Evolutionary conservation across 495 filamentous ascomycete genomes (phyloP), one percentile per base, ranked within the genome.

Genomic region (Entonaema liquescens): DNA sequence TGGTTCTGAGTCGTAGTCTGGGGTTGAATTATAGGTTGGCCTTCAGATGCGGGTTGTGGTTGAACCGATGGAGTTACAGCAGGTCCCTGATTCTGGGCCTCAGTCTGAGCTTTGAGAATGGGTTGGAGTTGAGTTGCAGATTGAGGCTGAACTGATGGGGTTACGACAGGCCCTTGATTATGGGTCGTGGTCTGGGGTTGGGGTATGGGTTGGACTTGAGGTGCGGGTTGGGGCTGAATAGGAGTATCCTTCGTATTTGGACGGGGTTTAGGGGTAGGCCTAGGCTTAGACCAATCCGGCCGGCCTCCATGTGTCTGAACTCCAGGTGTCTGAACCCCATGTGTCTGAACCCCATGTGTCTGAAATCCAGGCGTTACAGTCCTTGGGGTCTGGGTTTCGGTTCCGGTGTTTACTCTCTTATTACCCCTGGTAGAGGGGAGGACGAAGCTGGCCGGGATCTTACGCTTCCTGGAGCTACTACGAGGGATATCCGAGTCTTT

Each of bases 381-480:
- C 42, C 12, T 23, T 21, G 42, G 17, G 8, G 17, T 47, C 17
- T 19, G 8, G 7, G 23, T 2, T 3, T 21, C 5, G 9, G 49
- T 52, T 29, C 15, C n/a, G 2, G 8, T 44, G 29, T 3, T 40
- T 6, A 11, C 7, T n/a, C 29, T 53, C 47, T 53, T 62, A 7
- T 8, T 17, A 0, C 42, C 28, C 28, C 35, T 62, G 25, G n/a
- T 26, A 11, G 53, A 11, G 7, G n/a, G 4, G 7, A 70, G 23
- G 29, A 71, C 58, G 35, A 72, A 67, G 3, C 68, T 52, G 21
- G 69, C 74, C 25, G 75, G 75, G 44, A 77, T 68, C 65, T 70
- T 74, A 35, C 75, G 75, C 65, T 77, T 77, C 52, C 40, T 49
- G 0, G 75, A 68, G 29, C 63, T 74, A 73, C 75, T 77, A 11